Percentiles rank a stretch among this genome's conserved stretches.
Conservation (phyloP, 192 early-diverging fungal species). For the Lobosporangium transversale region DNA sequence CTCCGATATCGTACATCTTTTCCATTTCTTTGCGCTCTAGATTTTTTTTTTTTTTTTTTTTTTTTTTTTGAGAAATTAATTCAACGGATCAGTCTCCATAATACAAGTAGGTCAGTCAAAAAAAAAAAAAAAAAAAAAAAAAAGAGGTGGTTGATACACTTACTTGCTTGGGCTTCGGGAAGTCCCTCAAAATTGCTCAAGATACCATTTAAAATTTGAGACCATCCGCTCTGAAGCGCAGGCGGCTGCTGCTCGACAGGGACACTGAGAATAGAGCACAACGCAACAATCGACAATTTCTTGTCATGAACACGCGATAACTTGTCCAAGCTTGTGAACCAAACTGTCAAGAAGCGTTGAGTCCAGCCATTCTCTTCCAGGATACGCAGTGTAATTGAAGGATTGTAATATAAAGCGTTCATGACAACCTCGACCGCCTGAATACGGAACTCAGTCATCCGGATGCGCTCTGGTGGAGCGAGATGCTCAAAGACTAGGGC, state of each 20-base stretch:
- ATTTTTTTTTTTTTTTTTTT: too few species aligned
- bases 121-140: neutral
- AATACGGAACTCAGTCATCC: slow-evolving; percentile 75
- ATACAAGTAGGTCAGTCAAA: neutral
- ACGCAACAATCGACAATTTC: slow-evolving; percentile 85
- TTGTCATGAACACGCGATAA: slow-evolving; percentile 94
- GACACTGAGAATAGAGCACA: slow-evolving; percentile 78
- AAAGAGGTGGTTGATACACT: slow-evolving; percentile 2
- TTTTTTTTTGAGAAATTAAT: too few species aligned
- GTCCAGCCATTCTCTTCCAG: slow-evolving; percentile 85
- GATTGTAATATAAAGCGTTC: slow-evolving; percentile 91
- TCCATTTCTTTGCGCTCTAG: slow-evolving; percentile 66
- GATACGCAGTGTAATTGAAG: slow-evolving; percentile 74
- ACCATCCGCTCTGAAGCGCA: slow-evolving; percentile 76
- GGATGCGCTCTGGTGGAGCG: slow-evolving; percentile 64
- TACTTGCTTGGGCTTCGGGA: slow-evolving; percentile 71
- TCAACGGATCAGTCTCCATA: slow-evolving; percentile 1
- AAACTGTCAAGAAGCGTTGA: slow-evolving; percentile 77
- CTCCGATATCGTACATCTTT: slow-evolving; percentile 66
- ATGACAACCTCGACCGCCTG: slow-evolving; percentile 83
- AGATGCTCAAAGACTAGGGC: slow-evolving; percentile 73
- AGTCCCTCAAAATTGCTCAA: slow-evolving; percentile 79
- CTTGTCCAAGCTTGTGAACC: slow-evolving; percentile 77
- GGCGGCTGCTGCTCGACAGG: slow-evolving; percentile 78
- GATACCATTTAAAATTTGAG: slow-evolving; percentile 77